Percentiles rank a stretch among this genome's conserved stretches.
phyloP scores from a whole-genome alignment of 2,329 filamentous ascomycete species.

The Exophiala oligosperma region DNA sequence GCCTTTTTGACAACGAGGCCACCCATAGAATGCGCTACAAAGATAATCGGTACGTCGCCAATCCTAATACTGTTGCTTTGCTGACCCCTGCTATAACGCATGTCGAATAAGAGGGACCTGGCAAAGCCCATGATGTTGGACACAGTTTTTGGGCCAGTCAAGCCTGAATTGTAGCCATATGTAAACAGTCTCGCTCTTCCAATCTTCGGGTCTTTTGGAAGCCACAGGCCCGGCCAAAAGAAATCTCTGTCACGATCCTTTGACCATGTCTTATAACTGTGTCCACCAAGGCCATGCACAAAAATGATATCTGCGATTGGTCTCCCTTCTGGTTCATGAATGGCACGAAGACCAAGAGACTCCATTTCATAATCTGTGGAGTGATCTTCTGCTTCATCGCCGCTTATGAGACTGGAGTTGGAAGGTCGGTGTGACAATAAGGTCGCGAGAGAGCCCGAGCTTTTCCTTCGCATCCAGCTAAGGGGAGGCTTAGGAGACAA shows the following conservation, averaged over 20 bases:
- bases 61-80: neutral
- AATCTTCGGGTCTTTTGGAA: slow-evolving; percentile 34
- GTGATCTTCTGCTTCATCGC: neutral
- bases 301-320: slow-evolving; percentile 30
- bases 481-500: neutral
- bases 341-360: slow-evolving; percentile 6
- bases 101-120: no score
- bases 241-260: slow-evolving; percentile 14
- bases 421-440: neutral
- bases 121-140: slow-evolving; percentile 7
- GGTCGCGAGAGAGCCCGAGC: neutral
- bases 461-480: no score
- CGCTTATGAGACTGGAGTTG: no score
- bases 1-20: slow-evolving; percentile 20
- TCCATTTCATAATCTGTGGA: neutral
- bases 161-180: slow-evolving; percentile 33
- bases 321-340: slow-evolving; percentile 7
- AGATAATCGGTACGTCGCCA: slow-evolving; percentile 16
- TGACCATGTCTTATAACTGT: slow-evolving; percentile 44
- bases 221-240: slow-evolving; percentile 45
- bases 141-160: slow-evolving; percentile 3
- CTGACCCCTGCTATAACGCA: no score
- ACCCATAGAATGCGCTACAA: slow-evolving; percentile 20
- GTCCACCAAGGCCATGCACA: slow-evolving; percentile 43
- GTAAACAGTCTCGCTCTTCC: slow-evolving; percentile 27